Evolutionary conservation across 495 filamentous ascomycete genomes (phyloP).

Genomic region (Tirmania nivea): DNA sequence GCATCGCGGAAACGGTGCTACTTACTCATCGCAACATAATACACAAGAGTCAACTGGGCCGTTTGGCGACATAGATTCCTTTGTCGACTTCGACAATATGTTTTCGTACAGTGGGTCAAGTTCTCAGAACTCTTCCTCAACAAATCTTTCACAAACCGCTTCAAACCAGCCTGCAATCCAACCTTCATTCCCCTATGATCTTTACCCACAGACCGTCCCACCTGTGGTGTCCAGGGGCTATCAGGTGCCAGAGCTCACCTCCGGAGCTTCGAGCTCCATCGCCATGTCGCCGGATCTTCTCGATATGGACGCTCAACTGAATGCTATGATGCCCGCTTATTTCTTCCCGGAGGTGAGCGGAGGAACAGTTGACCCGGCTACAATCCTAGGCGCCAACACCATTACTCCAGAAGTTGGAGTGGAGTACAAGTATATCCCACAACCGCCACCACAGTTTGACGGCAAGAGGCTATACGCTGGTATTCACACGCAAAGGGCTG

Average conservation of each 20-base stretch:
- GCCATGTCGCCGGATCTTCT: constrained; percentile 23
- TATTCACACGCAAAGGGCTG: constrained; percentile 23
- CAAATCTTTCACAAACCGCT: background rate
- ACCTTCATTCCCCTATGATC: constrained; percentile 77
- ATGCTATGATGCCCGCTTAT: constrained; percentile 33
- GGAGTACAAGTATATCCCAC: constrained; percentile 41
- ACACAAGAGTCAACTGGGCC: no score
- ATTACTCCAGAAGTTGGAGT: constrained; percentile 13
- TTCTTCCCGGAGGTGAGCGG: constrained; percentile 21
- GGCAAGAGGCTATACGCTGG: constrained; percentile 6
- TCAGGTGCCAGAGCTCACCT: constrained; percentile 32
- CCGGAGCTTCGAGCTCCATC: constrained; percentile 30
- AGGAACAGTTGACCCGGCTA: constrained; percentile 3
- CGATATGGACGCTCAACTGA: constrained; percentile 35
- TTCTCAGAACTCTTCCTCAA: background rate
- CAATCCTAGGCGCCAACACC: constrained; percentile 4
- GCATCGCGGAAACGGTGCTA: no score
- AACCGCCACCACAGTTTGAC: constrained; percentile 22
- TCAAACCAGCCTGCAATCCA: constrained; percentile 19
- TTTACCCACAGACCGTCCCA: constrained; percentile 46
- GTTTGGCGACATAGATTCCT: constrained; percentile 17
- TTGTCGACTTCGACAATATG: constrained; percentile 15
- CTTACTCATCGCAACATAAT: no score
- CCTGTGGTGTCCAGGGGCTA: constrained; percentile 49
- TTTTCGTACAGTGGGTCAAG: constrained; percentile 1